Percentiles rank a stretch among this genome's conserved stretches.
phyloP scores from a whole-genome alignment of 2,329 filamentous ascomycete genomes.

The Epichloe gansuensis region DNA sequence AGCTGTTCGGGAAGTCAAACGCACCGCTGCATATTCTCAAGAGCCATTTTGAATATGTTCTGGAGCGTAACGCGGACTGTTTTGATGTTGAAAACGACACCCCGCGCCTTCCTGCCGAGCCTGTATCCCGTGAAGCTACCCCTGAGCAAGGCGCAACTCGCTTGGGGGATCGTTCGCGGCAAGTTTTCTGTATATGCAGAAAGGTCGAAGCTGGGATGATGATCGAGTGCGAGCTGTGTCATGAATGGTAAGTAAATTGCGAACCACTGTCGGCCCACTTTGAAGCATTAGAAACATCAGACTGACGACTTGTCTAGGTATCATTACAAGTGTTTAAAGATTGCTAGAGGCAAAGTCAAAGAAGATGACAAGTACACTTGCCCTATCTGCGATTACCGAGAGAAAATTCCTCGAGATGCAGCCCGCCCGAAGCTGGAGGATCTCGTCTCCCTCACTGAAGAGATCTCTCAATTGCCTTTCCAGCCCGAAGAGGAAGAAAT shows the following conservation, averaged over 20 bases:
- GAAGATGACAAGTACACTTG: conserved; percentile 98
- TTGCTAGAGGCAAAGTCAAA: conserved; percentile 93
- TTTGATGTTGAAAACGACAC: conserved; percentile 80
- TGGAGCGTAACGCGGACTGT: conserved; percentile 78
- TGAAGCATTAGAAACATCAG: background rate
- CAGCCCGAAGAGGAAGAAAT: conserved; percentile 91
- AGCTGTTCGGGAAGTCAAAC: conserved; percentile 95
- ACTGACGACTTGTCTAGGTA: conserved; percentile 46
- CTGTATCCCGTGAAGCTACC: conserved; percentile 69
- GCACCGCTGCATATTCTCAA: conserved; percentile 92
- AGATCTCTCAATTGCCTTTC: conserved; percentile 71
- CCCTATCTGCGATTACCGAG: conserved; percentile 92
- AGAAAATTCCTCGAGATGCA: conserved; percentile 92
- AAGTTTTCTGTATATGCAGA: conserved; percentile 95
- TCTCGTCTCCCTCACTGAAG: conserved; percentile 68
- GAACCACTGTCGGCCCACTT: conserved; percentile 6
- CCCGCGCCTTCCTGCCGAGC: conserved; percentile 80
- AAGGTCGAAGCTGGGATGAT: conserved; percentile 94
- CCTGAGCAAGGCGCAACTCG: conserved; percentile 38
- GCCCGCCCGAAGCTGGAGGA: conserved; percentile 92
- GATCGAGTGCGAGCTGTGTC: conserved; percentile 97
- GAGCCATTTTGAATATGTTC: conserved; percentile 84
- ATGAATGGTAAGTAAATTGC: conserved; percentile 65
- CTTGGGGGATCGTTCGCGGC: conserved; percentile 51
- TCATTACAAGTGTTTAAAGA: conserved; percentile 95